phyloP scores from a whole-genome alignment of 805 yeast genomes.

The Lipomyces kockii region DNA sequence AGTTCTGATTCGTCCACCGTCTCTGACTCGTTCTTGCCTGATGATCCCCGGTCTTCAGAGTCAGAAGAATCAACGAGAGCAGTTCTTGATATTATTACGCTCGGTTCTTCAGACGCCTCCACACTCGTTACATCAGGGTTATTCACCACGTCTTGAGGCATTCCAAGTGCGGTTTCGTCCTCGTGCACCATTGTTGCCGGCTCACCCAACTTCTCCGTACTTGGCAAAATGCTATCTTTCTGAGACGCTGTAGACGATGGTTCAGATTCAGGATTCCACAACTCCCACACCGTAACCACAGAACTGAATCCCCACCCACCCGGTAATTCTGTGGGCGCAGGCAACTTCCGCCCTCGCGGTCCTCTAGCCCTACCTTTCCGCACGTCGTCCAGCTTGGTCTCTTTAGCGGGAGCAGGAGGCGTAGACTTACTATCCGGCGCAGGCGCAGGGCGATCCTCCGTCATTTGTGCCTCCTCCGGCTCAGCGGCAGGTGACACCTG shows the following conservation, averaged over 20 bases:
- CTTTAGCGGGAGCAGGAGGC: slow-evolving; percentile 30
- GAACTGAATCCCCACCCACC: slow-evolving; percentile 37
- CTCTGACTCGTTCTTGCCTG: background rate
- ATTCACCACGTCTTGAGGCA: no score
- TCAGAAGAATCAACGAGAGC: background rate
- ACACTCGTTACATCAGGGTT: background rate
- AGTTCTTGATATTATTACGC: background rate
- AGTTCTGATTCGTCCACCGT: background rate
- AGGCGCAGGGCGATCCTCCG: slow-evolving; percentile 20
- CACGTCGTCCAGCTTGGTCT: slow-evolving; percentile 44
- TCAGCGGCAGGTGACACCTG: slow-evolving; percentile 6
- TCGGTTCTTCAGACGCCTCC: slow-evolving; percentile 6
- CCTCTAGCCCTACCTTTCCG: slow-evolving; percentile 66
- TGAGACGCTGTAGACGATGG: no score
- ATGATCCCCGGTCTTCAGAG: background rate
- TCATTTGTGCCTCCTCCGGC: background rate
- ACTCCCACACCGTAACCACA: slow-evolving; percentile 24
- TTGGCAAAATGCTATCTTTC: background rate
- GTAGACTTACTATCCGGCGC: slow-evolving; percentile 19
- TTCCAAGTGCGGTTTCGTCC: background rate
- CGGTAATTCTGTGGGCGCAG: slow-evolving; percentile 52
- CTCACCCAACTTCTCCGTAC: background rate
- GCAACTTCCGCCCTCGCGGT: slow-evolving; percentile 74
- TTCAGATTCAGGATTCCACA: slow-evolving; percentile 13
- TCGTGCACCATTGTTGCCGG: background rate